Evolutionary conservation across 192 early-diverging fungal species (phyloP), one percentile per base, ranked within the genome.

Genomic region (Paraglomus brasilianum): DNA sequence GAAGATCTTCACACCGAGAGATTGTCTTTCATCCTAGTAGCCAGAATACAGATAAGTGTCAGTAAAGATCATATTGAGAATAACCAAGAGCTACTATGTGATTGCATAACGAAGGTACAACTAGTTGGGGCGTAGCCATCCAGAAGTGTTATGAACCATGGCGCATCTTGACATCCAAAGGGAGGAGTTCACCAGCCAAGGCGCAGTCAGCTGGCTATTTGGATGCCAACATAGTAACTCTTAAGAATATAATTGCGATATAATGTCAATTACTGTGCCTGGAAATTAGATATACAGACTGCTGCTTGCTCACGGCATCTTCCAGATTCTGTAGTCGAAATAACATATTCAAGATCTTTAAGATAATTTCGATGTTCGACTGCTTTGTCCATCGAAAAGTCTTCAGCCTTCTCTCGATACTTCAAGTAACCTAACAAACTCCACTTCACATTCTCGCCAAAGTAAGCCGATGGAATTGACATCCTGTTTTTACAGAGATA

Each of bases 401-500:
- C 61, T 0, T 51, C 46, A 8, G 17, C 5, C 13, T 19, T 2
- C 13, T 66, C 21, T 66, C 45, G 46, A 21, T 66, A 66, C 39
- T 66, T 50, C 38, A 66, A 51, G 17, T 66, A 66, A 66, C 64
- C 19, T 40, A 66, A 7, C 21, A 49, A 66, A 13, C 64, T 66
- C 45, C 64, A 66, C 46, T 43, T 38, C 42, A 13, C 45, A 51
- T 6, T 66, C 17, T 52, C 21, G 53, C n/a, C n/a, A 30, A 56
- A 56, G 19, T 56, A 56, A 22, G 13, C 4, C 38, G 53, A 11
- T 56, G 53, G n/a, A n/a, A n/a, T n/a, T n/a, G n/a, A n/a, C n/a
- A n/a, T n/a, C n/a, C n/a, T n/a, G n/a, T n/a, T n/a, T n/a, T n/a
- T n/a, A n/a, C n/a, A n/a, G n/a, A n/a, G n/a, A n/a, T n/a, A n/a